A percentile compares a stretch with the other conserved stretches of the same genome.
These are phyloP conservation scores for Coccinonectria pachysandricola DNA, from an alignment of 2,329 filamentous ascomycete genomes.

Conservation along the genomic window DNA sequence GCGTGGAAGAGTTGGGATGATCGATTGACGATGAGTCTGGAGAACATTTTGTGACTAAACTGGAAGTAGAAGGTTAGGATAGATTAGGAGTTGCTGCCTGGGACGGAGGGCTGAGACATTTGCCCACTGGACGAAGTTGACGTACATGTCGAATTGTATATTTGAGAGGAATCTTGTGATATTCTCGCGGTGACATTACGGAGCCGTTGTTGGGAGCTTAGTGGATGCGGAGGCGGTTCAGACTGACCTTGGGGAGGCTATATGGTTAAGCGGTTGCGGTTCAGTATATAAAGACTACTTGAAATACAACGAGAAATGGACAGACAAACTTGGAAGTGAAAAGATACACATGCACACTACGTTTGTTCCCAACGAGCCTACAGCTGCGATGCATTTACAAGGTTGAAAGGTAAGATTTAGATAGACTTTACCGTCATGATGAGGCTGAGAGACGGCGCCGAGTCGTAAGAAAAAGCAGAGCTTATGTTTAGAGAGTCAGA, in stretches of 20 bases:
- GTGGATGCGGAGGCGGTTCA: too few relatives aligned
- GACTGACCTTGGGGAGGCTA: slow-evolving; percentile 2
- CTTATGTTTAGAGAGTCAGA: too few relatives aligned
- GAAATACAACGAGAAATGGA: slow-evolving; percentile 12
- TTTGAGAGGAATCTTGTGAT: slow-evolving; percentile 11
- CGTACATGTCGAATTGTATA: slow-evolving; percentile 18
- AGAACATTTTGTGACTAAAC: slow-evolving; percentile 6
- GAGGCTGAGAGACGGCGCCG: too few relatives aligned
- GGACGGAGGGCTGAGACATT: slow-evolving; percentile 1
- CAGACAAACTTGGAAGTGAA: too few relatives aligned
- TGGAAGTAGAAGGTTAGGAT: too few relatives aligned
- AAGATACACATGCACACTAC: too few relatives aligned
- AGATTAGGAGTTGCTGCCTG: slow-evolving; percentile 1
- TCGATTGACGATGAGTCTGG: slow-evolving; percentile 9
- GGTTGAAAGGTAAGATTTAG: too few relatives aligned
- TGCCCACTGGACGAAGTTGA: slow-evolving; percentile 3
- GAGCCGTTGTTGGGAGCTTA: slow-evolving; percentile 3
- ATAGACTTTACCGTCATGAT: too few relatives aligned
- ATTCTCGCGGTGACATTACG: slow-evolving; percentile 12
- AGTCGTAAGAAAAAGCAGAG: too few relatives aligned
- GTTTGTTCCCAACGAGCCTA: too few relatives aligned
- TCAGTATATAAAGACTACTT: slow-evolving; percentile 12
- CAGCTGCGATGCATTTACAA: too few relatives aligned
- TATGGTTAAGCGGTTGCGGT: slow-evolving; percentile 7
- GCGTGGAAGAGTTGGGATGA: slow-evolving; percentile 13